phyloP scores from a whole-genome alignment of 192 early-diverging fungal species.

The Coemansia sp. region DNA sequence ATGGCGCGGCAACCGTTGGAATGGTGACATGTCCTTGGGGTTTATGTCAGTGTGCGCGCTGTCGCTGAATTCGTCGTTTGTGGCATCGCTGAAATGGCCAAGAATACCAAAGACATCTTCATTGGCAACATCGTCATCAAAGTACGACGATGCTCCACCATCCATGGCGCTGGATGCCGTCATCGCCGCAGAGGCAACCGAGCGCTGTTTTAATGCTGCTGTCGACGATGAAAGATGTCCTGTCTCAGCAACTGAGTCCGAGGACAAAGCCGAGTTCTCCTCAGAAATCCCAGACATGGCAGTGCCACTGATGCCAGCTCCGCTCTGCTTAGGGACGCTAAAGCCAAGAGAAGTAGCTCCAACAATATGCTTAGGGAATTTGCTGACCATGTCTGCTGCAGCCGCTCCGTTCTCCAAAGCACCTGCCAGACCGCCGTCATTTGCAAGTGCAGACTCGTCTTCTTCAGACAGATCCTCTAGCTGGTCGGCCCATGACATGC shows the following conservation, averaged over 20 bases:
- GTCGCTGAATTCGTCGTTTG: conserved; percentile 10
- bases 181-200: background rate
- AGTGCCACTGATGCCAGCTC: background rate
- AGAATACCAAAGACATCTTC: conserved; percentile 36
- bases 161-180: conserved; percentile 17
- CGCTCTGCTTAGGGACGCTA: conserved; percentile 24
- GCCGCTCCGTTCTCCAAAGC: conserved; percentile 30
- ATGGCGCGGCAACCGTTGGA: background rate
- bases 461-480: conserved; percentile 47
- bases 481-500: conserved; percentile 23
- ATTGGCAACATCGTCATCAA: conserved; percentile 23
- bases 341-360: conserved; percentile 35
- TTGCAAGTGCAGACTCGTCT: conserved; percentile 28
- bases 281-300: background rate
- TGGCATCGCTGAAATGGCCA: conserved; percentile 45
- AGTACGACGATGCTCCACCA: conserved; percentile 21
- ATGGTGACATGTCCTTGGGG: background rate
- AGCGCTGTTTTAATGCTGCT: background rate
- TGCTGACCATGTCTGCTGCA: conserved; percentile 31
- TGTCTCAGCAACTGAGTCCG: background rate
- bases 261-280: background rate
- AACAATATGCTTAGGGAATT: conserved; percentile 42
- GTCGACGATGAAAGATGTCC: background rate
- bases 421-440: conserved; percentile 2
- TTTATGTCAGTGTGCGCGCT: background rate